Evolutionary conservation across 805 yeast genomes (phyloP), one percentile per base, ranked within the genome.

Genomic region (Zygosaccharomyces bisporus): DNA sequence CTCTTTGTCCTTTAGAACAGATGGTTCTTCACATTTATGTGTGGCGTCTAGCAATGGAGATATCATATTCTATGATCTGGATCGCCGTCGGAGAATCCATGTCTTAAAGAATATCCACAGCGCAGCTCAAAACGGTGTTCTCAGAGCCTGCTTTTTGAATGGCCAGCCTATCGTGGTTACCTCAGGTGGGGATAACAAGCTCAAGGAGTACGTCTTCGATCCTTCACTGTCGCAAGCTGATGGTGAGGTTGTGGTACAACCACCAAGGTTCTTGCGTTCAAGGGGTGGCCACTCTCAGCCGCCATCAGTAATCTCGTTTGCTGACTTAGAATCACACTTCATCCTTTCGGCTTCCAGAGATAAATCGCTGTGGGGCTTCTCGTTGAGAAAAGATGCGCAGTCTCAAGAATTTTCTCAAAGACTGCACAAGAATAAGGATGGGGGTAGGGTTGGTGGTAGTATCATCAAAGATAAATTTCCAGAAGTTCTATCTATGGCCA

Each of bases 261-360:
- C 96, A 1, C 98, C 99, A 34, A 81, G 99, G 59, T 80, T 82
- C 48, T 72, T 95, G 56, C 79, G 99, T 63, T 85, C 95, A 1
- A 78, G 99, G 61, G 98, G 97, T 56, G 99, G 99, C n/a, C 99
- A 93, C 63, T 80, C 95, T 3, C 83, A 86, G 23, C 95, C 99
- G 3, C 95, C 98, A 2, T 73, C 83, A 0, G 61, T 78, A 4
- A 79, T 93, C 32, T 69, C 71, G 18, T 93, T 93, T 65, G 86
- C 95, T 4, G 84, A 85, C 54, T 80, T 79, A 39, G 80, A 80
- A 37, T 80, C 95, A 2, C 99, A 95, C 66, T 86, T 80, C 64
- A 60, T 95, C 8, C 73, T 86, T 43, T 86, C 96, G 41, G 95
- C 95, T 1, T 86, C 97, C 0, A 75, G 81, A 51, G 99, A 93